Conservation (phyloP, 148 eudicot genomes). For the Chenopodium formosanum region DNA sequence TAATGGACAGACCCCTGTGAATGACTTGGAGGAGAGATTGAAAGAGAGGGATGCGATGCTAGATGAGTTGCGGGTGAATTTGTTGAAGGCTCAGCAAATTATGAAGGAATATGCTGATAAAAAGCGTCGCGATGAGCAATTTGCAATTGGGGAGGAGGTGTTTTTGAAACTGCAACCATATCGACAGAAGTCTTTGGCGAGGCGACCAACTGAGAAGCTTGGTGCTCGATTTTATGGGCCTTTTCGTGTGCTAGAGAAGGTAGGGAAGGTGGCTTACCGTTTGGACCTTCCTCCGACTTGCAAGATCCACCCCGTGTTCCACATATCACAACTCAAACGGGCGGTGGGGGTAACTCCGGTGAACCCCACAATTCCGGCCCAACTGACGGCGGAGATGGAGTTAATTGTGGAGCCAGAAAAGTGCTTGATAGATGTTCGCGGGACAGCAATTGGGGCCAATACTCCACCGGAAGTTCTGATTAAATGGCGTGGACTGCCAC, state of each 20-base stretch:
- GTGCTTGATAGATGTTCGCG: rapidly evolving
- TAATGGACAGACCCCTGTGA: neutral
- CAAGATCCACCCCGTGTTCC: neutral
- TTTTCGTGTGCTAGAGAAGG: neutral
- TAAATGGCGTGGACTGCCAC: too few species aligned
- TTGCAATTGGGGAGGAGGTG: neutral
- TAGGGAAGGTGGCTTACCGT: too few species aligned
- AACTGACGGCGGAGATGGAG: too few species aligned
- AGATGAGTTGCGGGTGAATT: neutral
- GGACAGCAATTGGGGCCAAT: too few species aligned
- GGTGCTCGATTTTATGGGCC: neutral
- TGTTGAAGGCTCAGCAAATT: neutral
- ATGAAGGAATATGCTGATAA: too few species aligned
- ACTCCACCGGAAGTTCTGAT: too few species aligned
- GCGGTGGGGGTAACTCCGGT: too few species aligned
- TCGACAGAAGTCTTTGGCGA: neutral
- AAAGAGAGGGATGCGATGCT: neutral
- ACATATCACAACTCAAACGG: neutral
- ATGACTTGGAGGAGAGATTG: neutral
- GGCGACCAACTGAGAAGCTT: neutral
- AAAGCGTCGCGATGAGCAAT: neutral
- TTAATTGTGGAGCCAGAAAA: too few species aligned
- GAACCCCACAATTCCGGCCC: too few species aligned
- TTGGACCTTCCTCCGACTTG: neutral
- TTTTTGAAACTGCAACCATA: neutral